Conservation (phyloP, 768 basidiomycete genomes). For the Boletus insuetus region DNA sequence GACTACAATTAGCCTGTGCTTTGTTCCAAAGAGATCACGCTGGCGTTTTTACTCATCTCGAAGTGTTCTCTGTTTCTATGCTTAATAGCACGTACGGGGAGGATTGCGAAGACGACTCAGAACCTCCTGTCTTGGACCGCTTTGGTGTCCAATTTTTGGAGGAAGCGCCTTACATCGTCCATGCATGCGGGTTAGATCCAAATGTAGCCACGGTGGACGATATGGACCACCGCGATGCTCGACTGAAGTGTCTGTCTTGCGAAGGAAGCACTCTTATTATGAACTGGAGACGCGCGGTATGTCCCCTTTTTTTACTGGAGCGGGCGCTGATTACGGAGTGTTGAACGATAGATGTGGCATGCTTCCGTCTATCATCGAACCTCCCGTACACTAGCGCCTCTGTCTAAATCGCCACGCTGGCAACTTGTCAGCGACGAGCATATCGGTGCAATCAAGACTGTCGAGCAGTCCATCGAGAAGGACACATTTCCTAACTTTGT, state of each 20-base stretch:
- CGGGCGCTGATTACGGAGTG: not conserved
- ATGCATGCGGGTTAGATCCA: slow-evolving; percentile 12
- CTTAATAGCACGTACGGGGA: not conserved
- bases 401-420: slow-evolving; percentile 6
- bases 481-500: too few relatives aligned
- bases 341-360: slow-evolving; percentile 7
- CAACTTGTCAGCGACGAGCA: slow-evolving; percentile 6
- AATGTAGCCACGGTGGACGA: slow-evolving; percentile 6
- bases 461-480: not conserved
- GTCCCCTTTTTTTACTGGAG: not conserved
- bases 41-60: not conserved
- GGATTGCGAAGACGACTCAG: not conserved
- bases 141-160: not conserved
- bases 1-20: slow-evolving; percentile 9
- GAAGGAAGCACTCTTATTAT: not conserved
- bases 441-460: slow-evolving; percentile 3
- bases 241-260: slow-evolving; percentile 10
- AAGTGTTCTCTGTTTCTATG: slow-evolving; percentile 1
- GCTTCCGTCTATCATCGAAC: slow-evolving; percentile 1
- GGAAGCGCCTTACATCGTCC: slow-evolving; percentile 10
- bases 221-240: slow-evolving; percentile 12
- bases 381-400: not conserved
- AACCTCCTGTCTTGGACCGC: not conserved
- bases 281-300: slow-evolving; percentile 12
- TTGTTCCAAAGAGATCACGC: not conserved